Evolutionary conservation across 176 grass and related monocot species (phyloP), one percentile per base, ranked within the genome.

Genomic region (Oryza australiensis): DNA sequence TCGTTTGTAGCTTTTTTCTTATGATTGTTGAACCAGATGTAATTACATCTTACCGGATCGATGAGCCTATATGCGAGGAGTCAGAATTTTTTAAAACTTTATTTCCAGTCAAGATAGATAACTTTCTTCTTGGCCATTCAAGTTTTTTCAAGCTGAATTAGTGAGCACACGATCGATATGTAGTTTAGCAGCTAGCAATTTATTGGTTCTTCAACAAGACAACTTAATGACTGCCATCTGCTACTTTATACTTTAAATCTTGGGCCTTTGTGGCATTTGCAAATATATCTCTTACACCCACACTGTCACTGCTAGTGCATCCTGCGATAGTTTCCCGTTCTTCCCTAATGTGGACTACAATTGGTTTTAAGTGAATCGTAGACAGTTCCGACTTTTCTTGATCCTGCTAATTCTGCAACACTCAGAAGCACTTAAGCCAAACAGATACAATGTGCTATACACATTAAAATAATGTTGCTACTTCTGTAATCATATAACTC

Each of bases 381-480:
- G 26, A 74, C 41, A 33, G 14, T 66, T 37, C 82, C 22, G 16
- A n/a, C 28, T 65, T 73, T 65, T 74, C 14, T 8, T 60, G 12
- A 53, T 76, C 33, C 29, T 81, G 26, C 45, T 55, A 55, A 55
- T 55, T 6, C 18, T 55, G 49, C 22, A 22, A 55, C 51, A n/a
- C 18, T 55, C 51, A 22, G 51, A 55, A 55, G 20, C 6, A 55
- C 20, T 7, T 22, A 55, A 55, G 5, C 51, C 66, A 32, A 84
- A 28, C 13, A 57, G 24, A 34, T 60, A 70, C 14, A 22, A 8
- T 33, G 7, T 41, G 35, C 26, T 9, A 45, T 32, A 24, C 73
- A 68, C 14, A 48, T 23, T 70, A 57, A 41, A 77, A 88, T 74
- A 12, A 73, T 82, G 7, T 18, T n/a, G 20, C 51, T 55, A 20